Evolutionary conservation across 2,329 filamentous ascomycete genomes (phyloP).

Genomic region (Alternaria tenuissima): DNA sequence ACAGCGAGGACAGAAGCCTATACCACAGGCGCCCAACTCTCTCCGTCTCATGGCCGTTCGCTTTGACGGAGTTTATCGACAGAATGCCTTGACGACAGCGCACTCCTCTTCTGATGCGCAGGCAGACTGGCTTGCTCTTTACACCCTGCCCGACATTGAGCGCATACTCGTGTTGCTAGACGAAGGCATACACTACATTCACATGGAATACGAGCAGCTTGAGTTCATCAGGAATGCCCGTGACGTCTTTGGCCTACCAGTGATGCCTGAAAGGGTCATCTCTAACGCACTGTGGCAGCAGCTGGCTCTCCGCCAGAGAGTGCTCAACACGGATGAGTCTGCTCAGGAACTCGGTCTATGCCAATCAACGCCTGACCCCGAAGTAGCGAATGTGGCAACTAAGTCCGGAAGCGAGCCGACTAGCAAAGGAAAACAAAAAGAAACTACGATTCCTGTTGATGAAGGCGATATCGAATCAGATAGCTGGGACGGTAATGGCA

Average conservation of each 20-base stretch:
- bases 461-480: slow-evolving; percentile 55
- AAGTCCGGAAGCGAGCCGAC: slow-evolving; percentile 30
- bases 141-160: slow-evolving; percentile 63
- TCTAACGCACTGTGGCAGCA: slow-evolving; percentile 66
- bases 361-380: slow-evolving; percentile 51
- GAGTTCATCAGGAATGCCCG: slow-evolving; percentile 62
- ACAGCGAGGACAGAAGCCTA: slow-evolving; percentile 53
- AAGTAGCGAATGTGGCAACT: slow-evolving; percentile 23
- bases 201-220: slow-evolving; percentile 66
- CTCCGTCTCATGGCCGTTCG: slow-evolving; percentile 61
- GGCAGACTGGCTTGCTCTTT: slow-evolving; percentile 59
- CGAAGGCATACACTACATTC: slow-evolving; percentile 67
- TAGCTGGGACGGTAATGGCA: slow-evolving; percentile 63
- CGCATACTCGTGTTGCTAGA: slow-evolving; percentile 65
- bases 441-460: slow-evolving; percentile 16
- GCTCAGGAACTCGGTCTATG: slow-evolving; percentile 64
- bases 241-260: slow-evolving; percentile 63
- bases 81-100: slow-evolving; percentile 50
- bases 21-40: slow-evolving; percentile 58
- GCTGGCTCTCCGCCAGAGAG: slow-evolving; percentile 63
- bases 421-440: slow-evolving; percentile 58
- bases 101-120: slow-evolving; percentile 55
- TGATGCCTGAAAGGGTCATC: slow-evolving; percentile 64
- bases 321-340: slow-evolving; percentile 61
- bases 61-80: slow-evolving; percentile 62